Percentiles rank a stretch among this genome's conserved stretches.
Conservation (phyloP, 352 stramenopile genomes). For the Globisporangium uncinulatum region DNA sequence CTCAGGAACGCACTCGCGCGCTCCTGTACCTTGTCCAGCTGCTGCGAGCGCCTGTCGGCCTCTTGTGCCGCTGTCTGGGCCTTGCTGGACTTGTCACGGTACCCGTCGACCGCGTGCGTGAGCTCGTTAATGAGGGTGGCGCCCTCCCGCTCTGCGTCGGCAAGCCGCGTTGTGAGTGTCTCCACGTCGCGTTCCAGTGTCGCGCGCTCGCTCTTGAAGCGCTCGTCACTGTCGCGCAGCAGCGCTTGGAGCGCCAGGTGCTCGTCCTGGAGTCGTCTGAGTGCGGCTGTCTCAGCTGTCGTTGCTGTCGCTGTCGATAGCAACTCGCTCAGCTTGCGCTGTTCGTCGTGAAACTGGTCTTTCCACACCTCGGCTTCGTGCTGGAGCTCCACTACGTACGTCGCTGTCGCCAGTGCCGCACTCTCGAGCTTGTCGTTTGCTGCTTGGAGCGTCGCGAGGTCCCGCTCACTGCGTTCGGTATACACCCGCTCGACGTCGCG, state of each 20-base stretch:
- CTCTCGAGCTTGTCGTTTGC: conserved; percentile 36
- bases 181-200: conserved; percentile 1
- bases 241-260: background rate
- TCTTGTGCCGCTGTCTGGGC: background rate
- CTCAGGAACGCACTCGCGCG: conserved; percentile 1
- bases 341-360: conserved; percentile 29
- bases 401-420: conserved; percentile 31
- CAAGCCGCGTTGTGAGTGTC: conserved; percentile 1
- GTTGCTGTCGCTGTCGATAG: background rate
- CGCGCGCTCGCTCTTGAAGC: conserved; percentile 4
- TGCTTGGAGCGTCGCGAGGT: conserved; percentile 29
- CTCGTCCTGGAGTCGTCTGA: background rate
- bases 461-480: conserved; percentile 23
- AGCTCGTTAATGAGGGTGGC: conserved; percentile 6
- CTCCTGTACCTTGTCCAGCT: background rate
- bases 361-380: conserved; percentile 18
- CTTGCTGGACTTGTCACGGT: conserved; percentile 1
- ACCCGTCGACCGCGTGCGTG: conserved; percentile 8
- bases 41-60: background rate
- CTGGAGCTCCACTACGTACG: conserved; percentile 35
- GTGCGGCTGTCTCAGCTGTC: background rate
- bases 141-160: conserved; percentile 1
- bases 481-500: conserved; percentile 29
- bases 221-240: conserved; percentile 2
- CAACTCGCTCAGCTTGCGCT: conserved; percentile 10